Percentiles rank a stretch among this genome's conserved stretches.
Conservation (phyloP, 306 rosid genomes). For the Oemleria cerasiformis region DNA sequence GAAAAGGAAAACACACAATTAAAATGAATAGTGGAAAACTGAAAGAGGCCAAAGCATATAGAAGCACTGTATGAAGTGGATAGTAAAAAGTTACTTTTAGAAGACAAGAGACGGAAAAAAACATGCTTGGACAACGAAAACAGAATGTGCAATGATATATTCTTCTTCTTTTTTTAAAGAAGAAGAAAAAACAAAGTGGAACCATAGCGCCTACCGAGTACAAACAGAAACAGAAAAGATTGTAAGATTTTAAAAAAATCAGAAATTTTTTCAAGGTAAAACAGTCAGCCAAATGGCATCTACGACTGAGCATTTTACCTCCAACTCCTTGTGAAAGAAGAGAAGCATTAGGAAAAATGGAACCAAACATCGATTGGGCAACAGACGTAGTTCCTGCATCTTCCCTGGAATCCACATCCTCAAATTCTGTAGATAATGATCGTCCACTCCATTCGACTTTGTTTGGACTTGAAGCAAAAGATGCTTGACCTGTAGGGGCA, state of each 20-base stretch:
- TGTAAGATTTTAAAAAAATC: not conserved
- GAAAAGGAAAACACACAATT: not conserved
- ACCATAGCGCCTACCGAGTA: too few species aligned
- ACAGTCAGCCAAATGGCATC: not conserved
- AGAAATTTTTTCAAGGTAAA: not conserved
- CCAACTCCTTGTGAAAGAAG: conserved; percentile 31
- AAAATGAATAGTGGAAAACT: not conserved
- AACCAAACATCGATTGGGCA: conserved; percentile 32
- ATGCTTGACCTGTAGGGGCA: conserved; percentile 39
- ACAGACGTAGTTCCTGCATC: conserved; percentile 35
- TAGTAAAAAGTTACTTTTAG: not conserved
- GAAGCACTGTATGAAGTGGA: not conserved
- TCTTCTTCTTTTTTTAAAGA: not conserved
- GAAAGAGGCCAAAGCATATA: not conserved
- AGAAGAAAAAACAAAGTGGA: not conserved
- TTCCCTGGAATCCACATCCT: conserved; percentile 42
- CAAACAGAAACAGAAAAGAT: not conserved
- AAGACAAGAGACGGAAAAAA: not conserved
- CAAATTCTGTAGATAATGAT: conserved; percentile 30
- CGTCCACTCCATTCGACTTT: conserved; percentile 36
- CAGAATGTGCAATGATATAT: not conserved
- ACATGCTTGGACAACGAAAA: not conserved
- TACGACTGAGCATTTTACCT: conserved; percentile 33
- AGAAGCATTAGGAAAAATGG: conserved; percentile 28
- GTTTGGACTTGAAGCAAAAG: conserved; percentile 35